Base-by-base conservation (phyloP, 73 alveolate genomes). In the Paramecium bursaria region DNA sequence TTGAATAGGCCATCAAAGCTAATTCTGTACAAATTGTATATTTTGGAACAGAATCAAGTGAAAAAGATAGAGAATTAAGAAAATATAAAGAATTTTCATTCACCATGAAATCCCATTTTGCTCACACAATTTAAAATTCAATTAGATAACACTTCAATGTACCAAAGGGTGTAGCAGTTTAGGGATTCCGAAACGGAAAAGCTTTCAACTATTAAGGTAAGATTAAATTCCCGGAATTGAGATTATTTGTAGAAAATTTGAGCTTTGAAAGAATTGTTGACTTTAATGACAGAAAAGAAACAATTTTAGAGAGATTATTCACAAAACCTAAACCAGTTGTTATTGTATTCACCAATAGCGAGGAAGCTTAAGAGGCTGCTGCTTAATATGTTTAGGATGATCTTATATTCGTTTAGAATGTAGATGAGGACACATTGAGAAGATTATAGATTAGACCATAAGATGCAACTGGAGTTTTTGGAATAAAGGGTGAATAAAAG, bases 11-110 rank as follows among this genome's bases (percentile, higher is more conserved):
- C 42, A 77, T 47, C 31, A 29, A 74, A 3, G 55, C 48, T 17
- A 67, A 88, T 19, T 60, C 75, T 48, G 91, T 80, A 26, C 51
- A 35, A 46, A 29, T 88, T 50, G 19, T 88, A 3, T 88, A 88
- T 74, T 88, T 50, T 73, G 94, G 90, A 10, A 57, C 67, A 54
- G 87, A 88, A 74, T 19, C 33, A 82, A 50, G 42, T 21, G 75
- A 67, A 22, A 42, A 74, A 31, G 86, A 88, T 42, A 67, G 82
- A 22, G 88, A 88, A 73, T 82, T 57, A 19, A 80, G 73, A 19
- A 35, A 60, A 73, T 67, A 35, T 5, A 67, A 67, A 14, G 82
- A 67, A 42, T 67, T 67, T 47, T 67, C 82, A 39, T 67, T 67
- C 44, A 67, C 82, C 0, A 67, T 67, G 82, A 67, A 67, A 67